These are phyloP conservation scores for Nicotiana paniculata DNA, from an alignment of 257 asterid genomes.

Conservation along the genomic window DNA sequence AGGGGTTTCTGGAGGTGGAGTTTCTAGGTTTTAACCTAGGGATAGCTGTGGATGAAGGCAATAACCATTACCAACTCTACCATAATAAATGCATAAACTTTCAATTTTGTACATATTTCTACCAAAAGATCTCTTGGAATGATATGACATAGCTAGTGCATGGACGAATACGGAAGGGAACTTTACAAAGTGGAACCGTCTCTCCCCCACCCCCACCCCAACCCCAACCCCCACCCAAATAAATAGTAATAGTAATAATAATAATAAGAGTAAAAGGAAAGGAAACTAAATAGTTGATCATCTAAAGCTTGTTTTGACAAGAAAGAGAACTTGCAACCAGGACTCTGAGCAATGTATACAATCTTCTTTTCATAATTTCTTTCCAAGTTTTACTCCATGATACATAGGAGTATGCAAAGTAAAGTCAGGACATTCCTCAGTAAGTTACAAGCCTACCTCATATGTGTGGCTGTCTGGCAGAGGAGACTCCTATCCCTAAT, in stretches of 20 bases:
- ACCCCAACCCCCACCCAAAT: background rate
- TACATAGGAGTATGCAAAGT: background rate
- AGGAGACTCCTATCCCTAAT: background rate
- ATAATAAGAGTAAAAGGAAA: background rate
- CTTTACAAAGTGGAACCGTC: background rate
- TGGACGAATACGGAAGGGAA: background rate
- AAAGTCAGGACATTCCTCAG: background rate
- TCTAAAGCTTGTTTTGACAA: background rate
- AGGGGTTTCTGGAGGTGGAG: background rate
- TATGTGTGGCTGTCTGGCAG: background rate
- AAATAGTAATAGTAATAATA: background rate
- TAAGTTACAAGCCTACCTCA: background rate
- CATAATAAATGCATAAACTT: background rate
- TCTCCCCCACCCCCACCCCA: background rate
- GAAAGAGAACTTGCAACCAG: background rate
- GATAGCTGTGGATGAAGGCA: background rate
- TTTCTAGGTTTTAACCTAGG: background rate
- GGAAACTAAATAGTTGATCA: background rate
- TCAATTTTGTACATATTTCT: background rate
- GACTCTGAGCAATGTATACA: too few relatives aligned
- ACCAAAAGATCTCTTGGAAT: background rate
- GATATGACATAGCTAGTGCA: background rate
- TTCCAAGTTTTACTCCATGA: background rate
- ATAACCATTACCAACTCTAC: background rate
- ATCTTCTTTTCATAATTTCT: background rate